phyloP scores from a whole-genome alignment of 768 basidiomycete genomes.

The Lentinula raphanica region DNA sequence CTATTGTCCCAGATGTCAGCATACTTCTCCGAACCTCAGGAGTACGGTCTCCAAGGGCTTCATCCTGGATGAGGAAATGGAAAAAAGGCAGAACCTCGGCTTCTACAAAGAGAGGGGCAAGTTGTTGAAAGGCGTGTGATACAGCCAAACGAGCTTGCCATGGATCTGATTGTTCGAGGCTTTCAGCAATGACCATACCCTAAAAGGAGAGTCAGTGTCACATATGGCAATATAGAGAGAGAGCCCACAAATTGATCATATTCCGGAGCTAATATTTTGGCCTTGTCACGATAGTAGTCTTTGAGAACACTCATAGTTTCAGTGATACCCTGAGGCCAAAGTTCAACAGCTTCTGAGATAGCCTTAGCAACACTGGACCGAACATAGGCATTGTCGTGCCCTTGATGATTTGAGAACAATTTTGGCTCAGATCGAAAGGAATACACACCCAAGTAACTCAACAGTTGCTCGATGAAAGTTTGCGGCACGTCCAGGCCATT shows the following conservation, averaged over 20 bases:
- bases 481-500: conserved; percentile 89
- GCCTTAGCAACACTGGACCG: conserved; percentile 66
- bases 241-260: conserved; percentile 83
- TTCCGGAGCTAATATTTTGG: conserved; percentile 83
- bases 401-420: conserved; percentile 31
- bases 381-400: conserved; percentile 76
- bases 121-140: conserved; percentile 57
- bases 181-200: conserved; percentile 92
- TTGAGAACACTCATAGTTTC: conserved; percentile 50
- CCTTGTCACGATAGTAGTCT: conserved; percentile 81
- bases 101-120: conserved; percentile 62
- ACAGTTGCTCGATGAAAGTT: conserved; percentile 48
- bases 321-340: conserved; percentile 56
- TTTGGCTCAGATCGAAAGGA: neutral
- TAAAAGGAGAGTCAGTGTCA: conserved; percentile 22
- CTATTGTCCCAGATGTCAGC: conserved; percentile 75
- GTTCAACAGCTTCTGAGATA: conserved; percentile 70
- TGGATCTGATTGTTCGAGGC: conserved; percentile 83
- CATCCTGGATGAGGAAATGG: conserved; percentile 77
- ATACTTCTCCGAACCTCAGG: conserved; percentile 80
- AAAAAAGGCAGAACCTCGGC: conserved; percentile 70
- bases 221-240: neutral
- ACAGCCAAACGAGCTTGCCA: conserved; percentile 80
- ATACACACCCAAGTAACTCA: conserved; percentile 62
- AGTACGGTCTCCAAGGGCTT: conserved; percentile 82